These are phyloP conservation scores for Sisymbrium irio DNA, from an alignment of 345 rosid species.

Conservation along the genomic window DNA sequence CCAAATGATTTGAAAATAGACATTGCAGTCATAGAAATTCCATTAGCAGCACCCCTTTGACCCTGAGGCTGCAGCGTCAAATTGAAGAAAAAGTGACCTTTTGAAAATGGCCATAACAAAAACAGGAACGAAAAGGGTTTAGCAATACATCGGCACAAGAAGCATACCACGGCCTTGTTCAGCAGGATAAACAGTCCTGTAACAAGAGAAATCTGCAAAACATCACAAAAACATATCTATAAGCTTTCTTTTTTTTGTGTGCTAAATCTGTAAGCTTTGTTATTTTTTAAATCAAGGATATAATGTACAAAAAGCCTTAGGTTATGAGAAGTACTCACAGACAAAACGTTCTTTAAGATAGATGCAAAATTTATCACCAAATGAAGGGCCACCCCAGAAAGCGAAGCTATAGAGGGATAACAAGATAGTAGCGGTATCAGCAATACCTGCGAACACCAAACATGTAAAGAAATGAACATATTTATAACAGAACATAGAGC, in stretches of 20 bases:
- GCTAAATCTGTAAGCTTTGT: too few species aligned
- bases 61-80: constrained; percentile 10
- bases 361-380: constrained; percentile 20
- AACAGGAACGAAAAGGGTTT: not conserved
- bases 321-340: constrained; percentile 14
- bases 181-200: constrained; percentile 23
- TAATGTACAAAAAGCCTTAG: not conserved
- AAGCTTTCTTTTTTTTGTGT: too few species aligned
- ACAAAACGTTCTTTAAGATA: constrained; percentile 14
- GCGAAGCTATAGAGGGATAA: constrained; percentile 31
- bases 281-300: not conserved
- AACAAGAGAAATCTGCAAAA: constrained; percentile 11
- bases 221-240: not conserved
- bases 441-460: not conserved
- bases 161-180: constrained; percentile 29
- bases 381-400: constrained; percentile 17
- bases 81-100: not conserved
- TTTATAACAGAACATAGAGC: not conserved
- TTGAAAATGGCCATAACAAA: not conserved
- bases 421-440: constrained; percentile 27
- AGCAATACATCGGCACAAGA: not conserved
- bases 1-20: constrained; percentile 32
- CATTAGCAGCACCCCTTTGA: constrained; percentile 29
- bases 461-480: not conserved
- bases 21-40: constrained; percentile 32